Percentiles rank a stretch among this genome's conserved stretches.
These are phyloP conservation scores for Isatis lusitanica DNA, from an alignment of 441 rosid species.

Conservation along the genomic window DNA sequence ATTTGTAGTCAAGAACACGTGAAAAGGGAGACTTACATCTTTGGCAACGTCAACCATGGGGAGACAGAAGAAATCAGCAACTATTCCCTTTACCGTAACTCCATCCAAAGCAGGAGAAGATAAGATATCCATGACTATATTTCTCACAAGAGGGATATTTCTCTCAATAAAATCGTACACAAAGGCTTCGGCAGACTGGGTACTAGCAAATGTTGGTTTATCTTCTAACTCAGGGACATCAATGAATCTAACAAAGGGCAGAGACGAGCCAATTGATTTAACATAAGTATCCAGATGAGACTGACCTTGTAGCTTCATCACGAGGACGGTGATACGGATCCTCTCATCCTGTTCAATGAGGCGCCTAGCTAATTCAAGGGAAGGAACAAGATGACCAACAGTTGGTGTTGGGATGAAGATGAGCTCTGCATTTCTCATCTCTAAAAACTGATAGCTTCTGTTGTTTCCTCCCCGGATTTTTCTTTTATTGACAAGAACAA, in stretches of 20 bases:
- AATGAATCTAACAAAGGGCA: slow-evolving; percentile 42
- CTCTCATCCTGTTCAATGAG: slow-evolving; percentile 40
- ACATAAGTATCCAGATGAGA: slow-evolving; percentile 32
- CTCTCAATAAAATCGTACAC: slow-evolving; percentile 20
- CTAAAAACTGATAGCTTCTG: neutral
- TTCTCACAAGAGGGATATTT: slow-evolving; percentile 34
- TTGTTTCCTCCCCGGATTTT: neutral
- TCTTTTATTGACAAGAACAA: neutral
- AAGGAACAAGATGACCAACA: slow-evolving; percentile 49
- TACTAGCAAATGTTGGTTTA: slow-evolving; percentile 29
- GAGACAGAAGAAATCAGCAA: slow-evolving; percentile 46
- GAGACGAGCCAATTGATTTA: slow-evolving; percentile 39
- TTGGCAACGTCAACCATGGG: slow-evolving; percentile 39
- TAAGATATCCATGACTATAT: slow-evolving; percentile 20
- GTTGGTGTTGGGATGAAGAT: slow-evolving; percentile 53
- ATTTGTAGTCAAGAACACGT: slow-evolving; percentile 43
- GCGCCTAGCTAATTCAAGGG: slow-evolving; percentile 47
- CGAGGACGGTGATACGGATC: slow-evolving; percentile 45
- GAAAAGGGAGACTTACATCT: slow-evolving; percentile 41
- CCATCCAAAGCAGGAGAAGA: slow-evolving; percentile 25
- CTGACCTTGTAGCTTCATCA: slow-evolving; percentile 40
- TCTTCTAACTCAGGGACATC: slow-evolving; percentile 44
- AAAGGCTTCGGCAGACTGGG: slow-evolving; percentile 36
- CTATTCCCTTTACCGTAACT: slow-evolving; percentile 36
- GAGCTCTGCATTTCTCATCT: slow-evolving; percentile 41